Conservation (phyloP, 177 flowering plant species). For the Vitis hybrid region DNA sequence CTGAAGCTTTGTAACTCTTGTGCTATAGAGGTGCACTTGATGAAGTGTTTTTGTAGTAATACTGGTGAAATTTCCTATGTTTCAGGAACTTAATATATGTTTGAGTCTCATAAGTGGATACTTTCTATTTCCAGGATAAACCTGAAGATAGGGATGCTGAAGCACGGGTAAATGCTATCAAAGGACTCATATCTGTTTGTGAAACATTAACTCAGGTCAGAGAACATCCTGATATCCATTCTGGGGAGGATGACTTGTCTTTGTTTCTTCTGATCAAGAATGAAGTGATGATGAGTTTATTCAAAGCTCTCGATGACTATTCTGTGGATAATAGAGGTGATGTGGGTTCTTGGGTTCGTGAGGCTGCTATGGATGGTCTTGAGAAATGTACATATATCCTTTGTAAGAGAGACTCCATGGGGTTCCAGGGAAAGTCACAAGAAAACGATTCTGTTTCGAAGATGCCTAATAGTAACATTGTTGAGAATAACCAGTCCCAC, state of each 20-base stretch:
- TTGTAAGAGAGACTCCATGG: slow-evolving; percentile 43
- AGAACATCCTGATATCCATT: slow-evolving; percentile 24
- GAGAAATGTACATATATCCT: slow-evolving; percentile 86
- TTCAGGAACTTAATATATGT: background rate
- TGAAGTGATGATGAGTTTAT: slow-evolving; percentile 70
- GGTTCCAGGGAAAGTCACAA: slow-evolving; percentile 8
- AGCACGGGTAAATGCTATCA: slow-evolving; percentile 93
- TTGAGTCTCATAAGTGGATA: slow-evolving; percentile 3
- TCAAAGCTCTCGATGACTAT: slow-evolving; percentile 92
- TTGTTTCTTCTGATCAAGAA: slow-evolving; percentile 56
- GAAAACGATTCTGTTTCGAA: slow-evolving; percentile 18
- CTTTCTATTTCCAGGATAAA: slow-evolving; percentile 57
- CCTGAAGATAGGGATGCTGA: slow-evolving; percentile 93
- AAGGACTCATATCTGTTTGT: slow-evolving; percentile 83
- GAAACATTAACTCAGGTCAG: slow-evolving; percentile 56
- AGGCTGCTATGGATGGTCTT: slow-evolving; percentile 90
- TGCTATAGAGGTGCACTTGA: slow-evolving; percentile 63
- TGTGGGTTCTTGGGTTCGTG: slow-evolving; percentile 99
- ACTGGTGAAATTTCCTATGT: background rate
- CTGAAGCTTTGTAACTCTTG: slow-evolving; percentile 72
- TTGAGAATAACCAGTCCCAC: slow-evolving; percentile 11
- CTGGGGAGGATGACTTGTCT: slow-evolving; percentile 43
- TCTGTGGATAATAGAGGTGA: slow-evolving; percentile 97
- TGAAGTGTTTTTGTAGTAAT: background rate
- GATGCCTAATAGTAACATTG: slow-evolving; percentile 14